Evolutionary conservation across 163 green algal species (phyloP).

Genomic region (Coccomyxa subellipsoidea): DNA sequence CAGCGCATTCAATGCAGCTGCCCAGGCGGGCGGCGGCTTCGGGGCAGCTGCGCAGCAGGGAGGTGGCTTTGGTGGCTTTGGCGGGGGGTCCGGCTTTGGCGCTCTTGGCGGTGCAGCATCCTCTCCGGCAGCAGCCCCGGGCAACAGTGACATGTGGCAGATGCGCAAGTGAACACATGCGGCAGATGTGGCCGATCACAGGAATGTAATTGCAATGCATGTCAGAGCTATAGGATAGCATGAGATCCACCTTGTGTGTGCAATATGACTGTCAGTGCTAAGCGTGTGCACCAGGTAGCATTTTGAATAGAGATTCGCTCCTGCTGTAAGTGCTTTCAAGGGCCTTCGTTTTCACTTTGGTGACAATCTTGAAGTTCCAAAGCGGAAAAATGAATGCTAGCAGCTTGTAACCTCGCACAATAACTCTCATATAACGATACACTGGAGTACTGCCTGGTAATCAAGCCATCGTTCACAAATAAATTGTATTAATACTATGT

Average conservation of each 20-base stretch:
- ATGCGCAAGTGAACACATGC: conserved; percentile 35
- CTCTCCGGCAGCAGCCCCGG: not conserved
- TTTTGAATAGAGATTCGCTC: too few species aligned
- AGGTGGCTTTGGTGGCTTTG: conserved; percentile 32
- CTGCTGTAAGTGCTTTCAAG: too few species aligned
- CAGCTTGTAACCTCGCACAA: too few species aligned
- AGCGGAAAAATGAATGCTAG: too few species aligned
- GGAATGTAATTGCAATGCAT: not conserved
- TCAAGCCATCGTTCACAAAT: too few species aligned
- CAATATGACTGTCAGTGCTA: too few species aligned
- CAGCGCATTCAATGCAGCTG: conserved; percentile 25
- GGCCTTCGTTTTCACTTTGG: too few species aligned
- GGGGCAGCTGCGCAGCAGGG: conserved; percentile 15
- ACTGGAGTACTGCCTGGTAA: too few species aligned
- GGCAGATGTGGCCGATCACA: not conserved
- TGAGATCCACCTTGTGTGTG: not conserved
- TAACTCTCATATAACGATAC: too few species aligned
- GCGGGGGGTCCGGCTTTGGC: conserved; percentile 23
- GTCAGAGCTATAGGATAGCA: not conserved
- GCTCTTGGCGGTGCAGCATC: conserved; percentile 16
- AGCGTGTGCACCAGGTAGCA: too few species aligned
- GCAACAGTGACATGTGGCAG: conserved; percentile 37
- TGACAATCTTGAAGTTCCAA: too few species aligned
- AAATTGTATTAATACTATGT: too few species aligned
- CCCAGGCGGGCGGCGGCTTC: conserved; percentile 20